These are phyloP conservation scores for Neurospora sp. DNA, from an alignment of 495 filamentous ascomycete species.

Conservation along the genomic window DNA sequence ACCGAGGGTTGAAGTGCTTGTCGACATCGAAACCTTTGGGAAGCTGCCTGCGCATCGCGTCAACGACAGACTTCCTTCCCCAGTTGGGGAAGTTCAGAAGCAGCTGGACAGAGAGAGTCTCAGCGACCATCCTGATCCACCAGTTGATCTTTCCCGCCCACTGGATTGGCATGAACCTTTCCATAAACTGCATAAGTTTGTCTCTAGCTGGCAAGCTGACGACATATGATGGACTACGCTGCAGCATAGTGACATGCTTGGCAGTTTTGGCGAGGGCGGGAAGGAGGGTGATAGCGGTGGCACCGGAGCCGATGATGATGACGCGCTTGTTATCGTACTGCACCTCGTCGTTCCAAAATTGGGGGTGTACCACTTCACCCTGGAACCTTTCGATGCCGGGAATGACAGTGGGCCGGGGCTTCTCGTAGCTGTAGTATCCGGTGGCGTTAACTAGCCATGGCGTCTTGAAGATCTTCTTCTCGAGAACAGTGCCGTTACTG, in stretches of 20 bases:
- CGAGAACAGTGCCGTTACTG: slow-evolving; percentile 27
- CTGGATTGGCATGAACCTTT: slow-evolving; percentile 32
- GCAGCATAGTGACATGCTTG: slow-evolving; percentile 44
- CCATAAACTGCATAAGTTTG: slow-evolving; percentile 11
- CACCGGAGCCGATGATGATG: slow-evolving; percentile 47
- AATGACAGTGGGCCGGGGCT: slow-evolving; percentile 45
- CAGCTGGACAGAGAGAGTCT: slow-evolving; percentile 21
- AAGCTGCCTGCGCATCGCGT: slow-evolving; percentile 36
- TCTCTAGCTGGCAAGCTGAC: slow-evolving; percentile 38
- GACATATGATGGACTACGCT: slow-evolving; percentile 49
- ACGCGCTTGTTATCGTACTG: slow-evolving; percentile 42
- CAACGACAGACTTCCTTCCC: slow-evolving; percentile 36
- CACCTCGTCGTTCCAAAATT: slow-evolving; percentile 49
- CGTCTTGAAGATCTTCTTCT: slow-evolving; percentile 31
- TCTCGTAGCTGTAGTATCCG: slow-evolving; percentile 60
- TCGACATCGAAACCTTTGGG: slow-evolving; percentile 45
- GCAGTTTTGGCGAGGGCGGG: slow-evolving; percentile 41
- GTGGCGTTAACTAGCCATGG: slow-evolving; percentile 52
- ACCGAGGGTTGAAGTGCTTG: slow-evolving; percentile 61
- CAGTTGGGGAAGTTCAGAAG: slow-evolving; percentile 38
- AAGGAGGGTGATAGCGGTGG: slow-evolving; percentile 47
- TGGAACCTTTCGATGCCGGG: slow-evolving; percentile 49
- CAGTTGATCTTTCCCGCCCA: slow-evolving; percentile 23
- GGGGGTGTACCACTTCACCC: slow-evolving; percentile 48
- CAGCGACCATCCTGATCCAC: slow-evolving; percentile 21